Percentiles rank a stretch among this genome's conserved stretches.
These are phyloP conservation scores for Stachybotrys chartarum DNA, from an alignment of 2,329 filamentous ascomycete species.

Conservation along the genomic window DNA sequence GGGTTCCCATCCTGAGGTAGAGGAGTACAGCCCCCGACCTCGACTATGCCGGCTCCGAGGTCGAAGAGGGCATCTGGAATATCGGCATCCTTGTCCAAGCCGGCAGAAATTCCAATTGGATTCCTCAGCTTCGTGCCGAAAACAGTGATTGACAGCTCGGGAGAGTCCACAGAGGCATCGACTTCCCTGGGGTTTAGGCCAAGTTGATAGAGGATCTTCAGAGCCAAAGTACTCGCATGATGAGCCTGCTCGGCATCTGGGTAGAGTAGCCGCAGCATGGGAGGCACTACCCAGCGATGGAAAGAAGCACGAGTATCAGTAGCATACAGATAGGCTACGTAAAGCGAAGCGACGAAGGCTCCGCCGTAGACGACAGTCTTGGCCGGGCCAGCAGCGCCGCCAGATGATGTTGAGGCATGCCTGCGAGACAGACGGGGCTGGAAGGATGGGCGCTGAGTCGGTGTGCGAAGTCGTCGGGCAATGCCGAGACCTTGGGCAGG, in stretches of 20 bases:
- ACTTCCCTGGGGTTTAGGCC: slow-evolving; percentile 80
- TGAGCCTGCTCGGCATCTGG: slow-evolving; percentile 90
- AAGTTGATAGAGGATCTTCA: slow-evolving; percentile 67
- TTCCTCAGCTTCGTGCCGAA: slow-evolving; percentile 75
- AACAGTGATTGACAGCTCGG: slow-evolving; percentile 39
- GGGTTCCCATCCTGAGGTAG: slow-evolving; percentile 84
- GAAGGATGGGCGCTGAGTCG: neutral
- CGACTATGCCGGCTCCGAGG: slow-evolving; percentile 78
- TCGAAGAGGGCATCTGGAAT: slow-evolving; percentile 80
- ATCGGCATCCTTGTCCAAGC: slow-evolving; percentile 90
- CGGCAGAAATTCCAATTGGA: slow-evolving; percentile 90
- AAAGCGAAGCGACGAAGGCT: slow-evolving; percentile 32
- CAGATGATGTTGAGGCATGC: neutral
- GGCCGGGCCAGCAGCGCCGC: neutral
- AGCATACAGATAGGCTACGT: slow-evolving; percentile 56
- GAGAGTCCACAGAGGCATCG: slow-evolving; percentile 29
- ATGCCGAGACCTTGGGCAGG: neutral
- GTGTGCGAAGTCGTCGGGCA: neutral
- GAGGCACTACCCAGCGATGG: slow-evolving; percentile 62
- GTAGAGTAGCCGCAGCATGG: slow-evolving; percentile 56
- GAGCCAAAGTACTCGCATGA: slow-evolving; percentile 61
- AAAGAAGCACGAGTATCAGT: slow-evolving; percentile 68
- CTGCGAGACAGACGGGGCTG: neutral
- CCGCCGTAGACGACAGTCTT: slow-evolving; percentile 33
- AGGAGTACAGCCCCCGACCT: slow-evolving; percentile 87